Conservation (phyloP, 768 basidiomycete species). For the Melanogaster broomeanus region DNA sequence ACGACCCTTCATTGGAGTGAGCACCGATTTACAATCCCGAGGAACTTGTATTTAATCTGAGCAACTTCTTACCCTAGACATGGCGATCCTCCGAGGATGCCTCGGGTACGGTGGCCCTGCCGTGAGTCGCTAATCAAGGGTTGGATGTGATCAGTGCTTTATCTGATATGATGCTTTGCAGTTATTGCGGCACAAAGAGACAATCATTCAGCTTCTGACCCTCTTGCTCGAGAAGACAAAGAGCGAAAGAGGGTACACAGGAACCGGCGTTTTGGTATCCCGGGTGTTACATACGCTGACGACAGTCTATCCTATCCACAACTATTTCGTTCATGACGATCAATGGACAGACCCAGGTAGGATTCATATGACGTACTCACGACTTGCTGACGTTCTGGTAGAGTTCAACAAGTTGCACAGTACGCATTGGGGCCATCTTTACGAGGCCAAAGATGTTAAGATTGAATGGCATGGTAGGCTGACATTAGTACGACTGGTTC, state of each 20-base stretch:
- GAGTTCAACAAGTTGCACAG: constrained; percentile 66
- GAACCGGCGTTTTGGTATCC: constrained; percentile 75
- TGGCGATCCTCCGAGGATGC: constrained; percentile 81
- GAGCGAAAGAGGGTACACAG: constrained; percentile 86
- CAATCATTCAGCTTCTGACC: constrained; percentile 61
- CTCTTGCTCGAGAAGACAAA: constrained; percentile 78
- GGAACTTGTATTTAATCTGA: background rate
- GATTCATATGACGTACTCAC: constrained; percentile 20
- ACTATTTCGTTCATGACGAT: constrained; percentile 78
- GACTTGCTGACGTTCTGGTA: constrained; percentile 24
- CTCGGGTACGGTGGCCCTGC: constrained; percentile 70
- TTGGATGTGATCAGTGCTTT: background rate
- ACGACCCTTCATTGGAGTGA: constrained; percentile 93
- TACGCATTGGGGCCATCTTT: constrained; percentile 78
- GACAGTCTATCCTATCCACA: constrained; percentile 74
- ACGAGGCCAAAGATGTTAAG: constrained; percentile 74
- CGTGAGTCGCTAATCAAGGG: constrained; percentile 39
- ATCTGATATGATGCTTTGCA: constrained; percentile 26
- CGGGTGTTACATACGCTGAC: constrained; percentile 75
- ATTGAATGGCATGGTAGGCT: constrained; percentile 84
- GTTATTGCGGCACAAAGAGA: constrained; percentile 69
- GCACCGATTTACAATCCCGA: constrained; percentile 19
- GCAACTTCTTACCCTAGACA: constrained; percentile 45
- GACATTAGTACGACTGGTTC: background rate
- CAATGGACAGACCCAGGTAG: constrained; percentile 79